A percentile compares a stretch with the other conserved stretches of the same genome.
These are phyloP conservation scores for Pleoardoris graminearum DNA, from an alignment of 2,329 filamentous ascomycete species.

Conservation along the genomic window DNA sequence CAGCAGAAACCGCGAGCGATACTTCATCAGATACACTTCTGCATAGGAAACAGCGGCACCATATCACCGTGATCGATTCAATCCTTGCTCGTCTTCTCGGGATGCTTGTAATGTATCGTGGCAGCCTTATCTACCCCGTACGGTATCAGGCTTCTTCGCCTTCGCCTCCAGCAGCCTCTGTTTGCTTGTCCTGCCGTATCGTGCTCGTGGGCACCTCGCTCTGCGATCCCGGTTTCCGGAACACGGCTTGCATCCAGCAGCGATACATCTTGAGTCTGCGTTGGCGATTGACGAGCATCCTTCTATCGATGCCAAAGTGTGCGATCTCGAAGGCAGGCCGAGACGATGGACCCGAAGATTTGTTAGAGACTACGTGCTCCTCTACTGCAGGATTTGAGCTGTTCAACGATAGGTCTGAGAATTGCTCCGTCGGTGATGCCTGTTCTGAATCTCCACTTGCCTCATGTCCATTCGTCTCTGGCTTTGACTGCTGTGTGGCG, in stretches of 20 bases:
- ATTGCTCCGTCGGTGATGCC: neutral
- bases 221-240: constrained; percentile 61
- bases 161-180: constrained; percentile 11
- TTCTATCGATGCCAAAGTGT: constrained; percentile 80
- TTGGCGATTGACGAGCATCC: constrained; percentile 89
- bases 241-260: constrained; percentile 89
- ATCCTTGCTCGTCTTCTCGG: too few species aligned
- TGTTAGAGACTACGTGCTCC: too few species aligned
- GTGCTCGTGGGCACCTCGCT: constrained; percentile 41
- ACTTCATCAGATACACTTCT: too few species aligned
- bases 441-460: neutral
- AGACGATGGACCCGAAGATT: too few species aligned
- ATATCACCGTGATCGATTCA: too few species aligned
- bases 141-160: too few species aligned
- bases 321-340: constrained; percentile 64
- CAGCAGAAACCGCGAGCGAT: too few species aligned
- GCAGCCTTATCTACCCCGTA: too few species aligned
- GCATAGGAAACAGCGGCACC: too few species aligned
- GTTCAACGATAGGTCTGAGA: too few species aligned
- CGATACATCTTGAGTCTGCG: constrained; percentile 96
- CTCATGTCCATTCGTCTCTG: neutral
- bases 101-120: too few species aligned
- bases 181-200: constrained; percentile 31
- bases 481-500: neutral
- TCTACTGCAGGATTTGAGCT: too few species aligned